These are phyloP conservation scores for Eleusine coracana DNA, from an alignment of 176 grass and related monocot genomes.

Conservation along the genomic window DNA sequence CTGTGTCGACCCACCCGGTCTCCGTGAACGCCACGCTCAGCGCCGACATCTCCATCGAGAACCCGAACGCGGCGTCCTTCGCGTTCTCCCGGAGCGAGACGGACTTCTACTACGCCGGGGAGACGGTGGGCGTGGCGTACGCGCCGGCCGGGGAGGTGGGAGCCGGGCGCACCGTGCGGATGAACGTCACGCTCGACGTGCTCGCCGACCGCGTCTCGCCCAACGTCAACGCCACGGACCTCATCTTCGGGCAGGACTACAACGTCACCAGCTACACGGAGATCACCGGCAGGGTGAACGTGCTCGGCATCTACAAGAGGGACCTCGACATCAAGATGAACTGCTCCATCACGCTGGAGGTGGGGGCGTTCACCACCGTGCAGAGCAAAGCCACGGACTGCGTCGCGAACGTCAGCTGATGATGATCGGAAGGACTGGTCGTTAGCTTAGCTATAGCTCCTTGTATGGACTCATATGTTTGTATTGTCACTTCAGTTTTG, in stretches of 20 bases:
- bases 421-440: not conserved
- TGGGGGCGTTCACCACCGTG: slow-evolving; percentile 33
- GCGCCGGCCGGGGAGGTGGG: slow-evolving; percentile 63
- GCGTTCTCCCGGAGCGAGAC: slow-evolving; percentile 67
- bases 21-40: slow-evolving; percentile 67
- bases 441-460: not conserved
- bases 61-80: slow-evolving; percentile 87
- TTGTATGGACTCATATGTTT: not conserved
- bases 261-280: slow-evolving; percentile 79
- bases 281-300: slow-evolving; percentile 61
- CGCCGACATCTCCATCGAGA: slow-evolving; percentile 73
- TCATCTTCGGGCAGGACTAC: slow-evolving; percentile 56
- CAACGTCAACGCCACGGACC: slow-evolving; percentile 30
- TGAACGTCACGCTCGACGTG: slow-evolving; percentile 74
- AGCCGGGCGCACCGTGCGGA: slow-evolving; percentile 53
- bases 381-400: slow-evolving; percentile 44
- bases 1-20: slow-evolving; percentile 31
- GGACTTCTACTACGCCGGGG: slow-evolving; percentile 67
- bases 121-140: slow-evolving; percentile 73
- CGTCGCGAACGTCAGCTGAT: slow-evolving; percentile 49
- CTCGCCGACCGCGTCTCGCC: slow-evolving; percentile 55
- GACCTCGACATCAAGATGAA: slow-evolving; percentile 71
- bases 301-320: slow-evolving; percentile 80
- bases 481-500: not conserved
- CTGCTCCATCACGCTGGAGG: slow-evolving; percentile 58